Base-by-base conservation (phyloP, 2,329 filamentous ascomycete genomes). In the Diaporthe citriasiana region DNA sequence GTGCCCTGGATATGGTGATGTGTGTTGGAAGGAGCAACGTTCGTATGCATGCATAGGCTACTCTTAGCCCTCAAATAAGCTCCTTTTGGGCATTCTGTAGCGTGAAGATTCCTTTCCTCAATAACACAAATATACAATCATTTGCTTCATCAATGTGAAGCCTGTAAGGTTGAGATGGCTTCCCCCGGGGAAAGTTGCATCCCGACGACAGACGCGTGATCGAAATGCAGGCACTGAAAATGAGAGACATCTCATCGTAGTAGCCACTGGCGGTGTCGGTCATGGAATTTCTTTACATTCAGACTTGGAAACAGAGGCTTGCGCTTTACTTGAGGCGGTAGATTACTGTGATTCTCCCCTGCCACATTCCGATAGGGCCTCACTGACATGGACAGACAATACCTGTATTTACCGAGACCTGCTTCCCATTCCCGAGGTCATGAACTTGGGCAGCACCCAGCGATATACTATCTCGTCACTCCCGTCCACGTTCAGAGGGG, bases 101-200 rank as follows among this genome's bases (percentile, higher is more conserved):
- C n/a, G n/a, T n/a, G n/a, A n/a, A n/a, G n/a, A n/a, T n/a, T n/a
- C n/a, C n/a, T n/a, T n/a, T n/a, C n/a, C n/a, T n/a, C n/a, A n/a
- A n/a, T n/a, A n/a, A n/a, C n/a, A n/a, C n/a, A n/a, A n/a, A n/a
- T n/a, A n/a, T n/a, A n/a, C n/a, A n/a, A n/a, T n/a, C n/a, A n/a
- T n/a, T n/a, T n/a, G n/a, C n/a, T n/a, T n/a, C n/a, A n/a, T n/a
- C n/a, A n/a, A n/a, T n/a, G 22, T 22, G 22, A 51, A 66, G 51
- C 63, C 63, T 66, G 63, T 13, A 13, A 50, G 45, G n/a, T 40
- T 51, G 22, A 66, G 45, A 22, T 66, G 63, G 45, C 30, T 66
- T 4, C 63, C 45, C 12, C 45, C 45, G 4, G 63, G 63, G 15
- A 66, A 25, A 35, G 8, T 51, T 9, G 12, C 15, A 40, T 51